phyloP scores from a whole-genome alignment of 192 early-diverging fungal genomes.

The Spizellomyces punctatus region DNA sequence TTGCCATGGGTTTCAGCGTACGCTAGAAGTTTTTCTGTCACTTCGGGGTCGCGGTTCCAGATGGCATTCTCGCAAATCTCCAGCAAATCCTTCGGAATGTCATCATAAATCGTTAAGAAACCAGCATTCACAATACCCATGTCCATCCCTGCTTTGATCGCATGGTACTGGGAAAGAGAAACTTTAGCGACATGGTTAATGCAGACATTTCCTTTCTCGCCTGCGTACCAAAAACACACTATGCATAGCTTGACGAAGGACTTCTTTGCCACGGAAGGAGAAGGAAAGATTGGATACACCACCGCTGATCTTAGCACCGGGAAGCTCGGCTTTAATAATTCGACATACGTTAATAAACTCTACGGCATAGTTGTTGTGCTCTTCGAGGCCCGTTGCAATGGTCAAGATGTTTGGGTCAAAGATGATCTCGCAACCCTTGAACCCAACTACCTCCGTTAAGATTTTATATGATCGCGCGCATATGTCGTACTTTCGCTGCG shows the following conservation, averaged over 20 bases:
- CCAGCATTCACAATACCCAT: slow-evolving; percentile 99
- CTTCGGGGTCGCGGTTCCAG: slow-evolving; percentile 89
- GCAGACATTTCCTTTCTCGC: slow-evolving; percentile 31
- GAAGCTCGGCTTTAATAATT: slow-evolving; percentile 78
- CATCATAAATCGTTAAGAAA: slow-evolving; percentile 93
- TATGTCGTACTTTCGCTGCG: slow-evolving; percentile 83
- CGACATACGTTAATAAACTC: slow-evolving; percentile 85
- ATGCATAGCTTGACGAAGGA: slow-evolving; percentile 93
- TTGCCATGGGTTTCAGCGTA: slow-evolving; percentile 82
- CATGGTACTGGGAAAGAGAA: slow-evolving; percentile 57
- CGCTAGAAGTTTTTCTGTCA: slow-evolving; percentile 90
- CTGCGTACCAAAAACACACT: slow-evolving; percentile 67
- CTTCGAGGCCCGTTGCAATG: slow-evolving; percentile 96
- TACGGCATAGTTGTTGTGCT: slow-evolving; percentile 94
- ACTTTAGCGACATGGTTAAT: too few relatives aligned
- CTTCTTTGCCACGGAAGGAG: slow-evolving; percentile 94
- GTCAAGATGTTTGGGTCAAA: slow-evolving; percentile 95
- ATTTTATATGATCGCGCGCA: slow-evolving; percentile 90
- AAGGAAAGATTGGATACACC: slow-evolving; percentile 98
- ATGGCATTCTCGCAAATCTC: slow-evolving; percentile 91
- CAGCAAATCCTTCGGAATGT: slow-evolving; percentile 92
- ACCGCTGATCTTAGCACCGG: slow-evolving; percentile 91
- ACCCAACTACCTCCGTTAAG: slow-evolving; percentile 81
- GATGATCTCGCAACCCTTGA: slow-evolving; percentile 83
- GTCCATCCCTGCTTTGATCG: slow-evolving; percentile 86